Percentiles rank a stretch among this genome's conserved stretches.
Conservation (phyloP, 1,284 basidiomycete species). For the Fomitopsis betulina region DNA sequence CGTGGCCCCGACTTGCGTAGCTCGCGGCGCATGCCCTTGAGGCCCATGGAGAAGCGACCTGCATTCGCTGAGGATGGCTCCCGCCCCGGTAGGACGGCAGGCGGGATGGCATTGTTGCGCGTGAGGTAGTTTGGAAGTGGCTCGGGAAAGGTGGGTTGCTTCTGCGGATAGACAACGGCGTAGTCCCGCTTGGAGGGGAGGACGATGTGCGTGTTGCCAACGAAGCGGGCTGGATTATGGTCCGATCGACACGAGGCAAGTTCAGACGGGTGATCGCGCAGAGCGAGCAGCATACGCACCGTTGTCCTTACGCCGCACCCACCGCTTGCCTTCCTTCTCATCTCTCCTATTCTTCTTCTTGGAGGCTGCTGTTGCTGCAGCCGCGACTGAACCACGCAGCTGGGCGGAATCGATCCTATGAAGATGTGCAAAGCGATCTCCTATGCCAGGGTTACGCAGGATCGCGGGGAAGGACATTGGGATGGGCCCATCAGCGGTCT, state of each 20-base stretch:
- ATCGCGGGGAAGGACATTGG: conserved; percentile 68
- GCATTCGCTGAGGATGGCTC: conserved; percentile 58
- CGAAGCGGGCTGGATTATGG: conserved; percentile 50
- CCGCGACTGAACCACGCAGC: conserved; percentile 10
- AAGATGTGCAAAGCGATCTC: conserved; percentile 50
- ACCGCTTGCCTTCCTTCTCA: conserved; percentile 72
- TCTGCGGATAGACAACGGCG: conserved; percentile 37
- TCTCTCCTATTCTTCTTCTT: conserved; percentile 42
- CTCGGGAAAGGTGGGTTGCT: conserved; percentile 62
- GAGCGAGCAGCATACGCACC: conserved; percentile 35
- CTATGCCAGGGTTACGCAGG: conserved; percentile 52
- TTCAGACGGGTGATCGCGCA: neutral
- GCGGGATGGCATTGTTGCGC: conserved; percentile 51
- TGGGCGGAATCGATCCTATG: conserved; percentile 10
- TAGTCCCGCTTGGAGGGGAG: conserved; percentile 55
- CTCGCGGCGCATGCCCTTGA: conserved; percentile 68
- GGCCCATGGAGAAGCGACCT: conserved; percentile 68
- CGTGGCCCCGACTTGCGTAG: conserved; percentile 58
- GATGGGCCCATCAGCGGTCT: conserved; percentile 28
- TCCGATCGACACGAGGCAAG: neutral
- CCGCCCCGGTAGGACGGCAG: conserved; percentile 32
- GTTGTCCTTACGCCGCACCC: conserved; percentile 71
- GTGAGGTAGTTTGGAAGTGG: conserved; percentile 68
- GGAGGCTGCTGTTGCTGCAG: conserved; percentile 14
- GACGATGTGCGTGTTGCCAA: conserved; percentile 66